A percentile compares a stretch with the other conserved stretches of the same genome.
Evolutionary conservation across 176 grass and related monocot genomes (phyloP).

Genomic region (Avena eriantha): DNA sequence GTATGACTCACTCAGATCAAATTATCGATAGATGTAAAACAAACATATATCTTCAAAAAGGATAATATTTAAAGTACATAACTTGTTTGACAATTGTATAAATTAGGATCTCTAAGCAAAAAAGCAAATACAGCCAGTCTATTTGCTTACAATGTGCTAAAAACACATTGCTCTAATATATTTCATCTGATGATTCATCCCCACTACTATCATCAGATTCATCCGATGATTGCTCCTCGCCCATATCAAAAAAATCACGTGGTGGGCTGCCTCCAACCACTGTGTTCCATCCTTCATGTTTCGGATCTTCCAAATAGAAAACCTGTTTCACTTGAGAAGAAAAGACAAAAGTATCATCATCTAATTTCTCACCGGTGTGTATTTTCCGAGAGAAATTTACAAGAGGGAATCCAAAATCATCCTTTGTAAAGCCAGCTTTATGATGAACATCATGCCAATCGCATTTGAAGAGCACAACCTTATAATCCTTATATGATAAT

Average conservation of each 20-base stretch:
- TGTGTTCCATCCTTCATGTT: neutral
- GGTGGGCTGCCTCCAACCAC: neutral
- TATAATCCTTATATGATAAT: neutral
- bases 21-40: neutral
- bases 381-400: neutral
- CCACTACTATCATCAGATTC: neutral
- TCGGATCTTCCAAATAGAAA: constrained; percentile 28
- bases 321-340: constrained; percentile 29
- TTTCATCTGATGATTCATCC: neutral
- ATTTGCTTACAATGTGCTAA: neutral
- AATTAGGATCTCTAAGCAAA: neutral
- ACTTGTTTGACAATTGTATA: neutral
- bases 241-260: constrained; percentile 17
- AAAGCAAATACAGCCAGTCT: neutral
- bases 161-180: neutral
- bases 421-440: neutral
- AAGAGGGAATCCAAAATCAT: constrained; percentile 7
- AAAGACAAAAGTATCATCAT: constrained; percentile 10
- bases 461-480: constrained; percentile 1
- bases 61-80: neutral
- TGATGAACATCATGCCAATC: constrained; percentile 24
- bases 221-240: neutral
- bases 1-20: neutral
- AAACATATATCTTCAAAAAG: neutral
- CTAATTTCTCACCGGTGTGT: neutral